Evolutionary conservation across 75 land plant genomes (phyloP).

Genomic region (Adiantum capillusveneris): DNA sequence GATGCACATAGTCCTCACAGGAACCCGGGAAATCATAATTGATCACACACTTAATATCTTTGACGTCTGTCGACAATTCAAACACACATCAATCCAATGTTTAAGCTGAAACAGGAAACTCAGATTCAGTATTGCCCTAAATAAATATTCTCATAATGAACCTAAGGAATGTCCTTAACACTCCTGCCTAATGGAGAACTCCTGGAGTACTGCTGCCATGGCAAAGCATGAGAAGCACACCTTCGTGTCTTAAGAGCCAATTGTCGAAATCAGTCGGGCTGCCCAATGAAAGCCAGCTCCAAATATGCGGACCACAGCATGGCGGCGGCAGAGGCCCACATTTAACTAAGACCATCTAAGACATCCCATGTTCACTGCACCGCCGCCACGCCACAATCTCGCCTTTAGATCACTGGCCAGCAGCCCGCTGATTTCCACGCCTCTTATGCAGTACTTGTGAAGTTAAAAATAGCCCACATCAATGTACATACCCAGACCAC

Average conservation of each 20-base stretch:
- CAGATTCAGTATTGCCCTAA: too few species aligned
- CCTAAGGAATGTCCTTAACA: too few species aligned
- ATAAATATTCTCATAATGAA: too few species aligned
- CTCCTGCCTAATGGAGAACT: neutral
- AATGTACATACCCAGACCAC: slow-evolving; percentile 82
- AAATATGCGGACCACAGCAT: slow-evolving; percentile 27
- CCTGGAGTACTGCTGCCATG: neutral
- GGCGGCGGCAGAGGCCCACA: slow-evolving; percentile 23
- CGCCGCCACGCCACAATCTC: slow-evolving; percentile 47
- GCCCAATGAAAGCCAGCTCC: slow-evolving; percentile 33
- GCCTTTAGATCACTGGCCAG: slow-evolving; percentile 27
- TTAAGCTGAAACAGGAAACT: too few species aligned
- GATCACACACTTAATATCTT: slow-evolving; percentile 93
- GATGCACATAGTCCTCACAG: slow-evolving; percentile 96
- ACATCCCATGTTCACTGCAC: slow-evolving; percentile 21
- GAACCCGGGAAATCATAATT: slow-evolving; percentile 99
- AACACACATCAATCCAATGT: too few species aligned
- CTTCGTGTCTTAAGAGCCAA: slow-evolving; percentile 21
- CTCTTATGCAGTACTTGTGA: neutral
- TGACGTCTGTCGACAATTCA: slow-evolving; percentile 60
- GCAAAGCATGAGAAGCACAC: slow-evolving; percentile 11
- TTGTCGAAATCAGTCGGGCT: slow-evolving; percentile 28
- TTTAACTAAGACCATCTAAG: slow-evolving; percentile 12
- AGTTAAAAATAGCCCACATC: neutral
- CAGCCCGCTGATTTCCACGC: slow-evolving; percentile 25